A percentile compares a stretch with the other conserved stretches of the same genome.
phyloP scores from a whole-genome alignment of 2,329 filamentous ascomycete species.

The Phaeoacremonium minimum region DNA sequence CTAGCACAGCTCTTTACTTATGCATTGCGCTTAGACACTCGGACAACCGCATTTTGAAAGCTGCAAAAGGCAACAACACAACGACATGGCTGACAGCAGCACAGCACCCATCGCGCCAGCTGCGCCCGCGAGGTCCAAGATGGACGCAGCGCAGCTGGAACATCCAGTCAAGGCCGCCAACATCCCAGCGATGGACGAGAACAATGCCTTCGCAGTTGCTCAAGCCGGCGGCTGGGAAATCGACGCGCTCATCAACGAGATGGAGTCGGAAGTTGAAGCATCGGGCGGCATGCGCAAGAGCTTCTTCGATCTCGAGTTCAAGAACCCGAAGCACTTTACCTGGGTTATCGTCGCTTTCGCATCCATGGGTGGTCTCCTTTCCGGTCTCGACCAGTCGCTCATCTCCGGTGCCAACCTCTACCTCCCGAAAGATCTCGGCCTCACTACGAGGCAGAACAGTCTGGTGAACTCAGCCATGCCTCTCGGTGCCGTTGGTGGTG shows the following conservation, averaged over 20 bases:
- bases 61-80: too few species aligned
- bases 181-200: constrained; percentile 17
- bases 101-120: neutral
- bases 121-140: constrained; percentile 5
- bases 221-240: constrained; percentile 27
- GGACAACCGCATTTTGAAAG: too few species aligned
- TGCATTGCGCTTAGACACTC: too few species aligned
- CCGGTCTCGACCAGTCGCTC: constrained; percentile 68
- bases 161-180: constrained; percentile 11
- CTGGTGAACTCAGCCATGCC: constrained; percentile 69
- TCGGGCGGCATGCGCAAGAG: constrained; percentile 22
- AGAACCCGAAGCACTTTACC: constrained; percentile 61
- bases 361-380: constrained; percentile 71
- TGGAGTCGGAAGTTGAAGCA: constrained; percentile 34
- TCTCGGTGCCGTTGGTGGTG: constrained; percentile 66
- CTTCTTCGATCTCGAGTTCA: constrained; percentile 53
- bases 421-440: constrained; percentile 53
- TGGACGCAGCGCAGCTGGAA: constrained; percentile 16
- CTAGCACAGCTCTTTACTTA: too few species aligned
- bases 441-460: constrained; percentile 54
- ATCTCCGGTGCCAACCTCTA: constrained; percentile 69
- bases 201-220: constrained; percentile 30
- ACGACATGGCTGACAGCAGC: neutral
- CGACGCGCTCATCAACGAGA: constrained; percentile 31
- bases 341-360: constrained; percentile 66